These are phyloP conservation scores for Brettanomyces naardenensis DNA, from an alignment of 805 yeast genomes.

Conservation along the genomic window DNA sequence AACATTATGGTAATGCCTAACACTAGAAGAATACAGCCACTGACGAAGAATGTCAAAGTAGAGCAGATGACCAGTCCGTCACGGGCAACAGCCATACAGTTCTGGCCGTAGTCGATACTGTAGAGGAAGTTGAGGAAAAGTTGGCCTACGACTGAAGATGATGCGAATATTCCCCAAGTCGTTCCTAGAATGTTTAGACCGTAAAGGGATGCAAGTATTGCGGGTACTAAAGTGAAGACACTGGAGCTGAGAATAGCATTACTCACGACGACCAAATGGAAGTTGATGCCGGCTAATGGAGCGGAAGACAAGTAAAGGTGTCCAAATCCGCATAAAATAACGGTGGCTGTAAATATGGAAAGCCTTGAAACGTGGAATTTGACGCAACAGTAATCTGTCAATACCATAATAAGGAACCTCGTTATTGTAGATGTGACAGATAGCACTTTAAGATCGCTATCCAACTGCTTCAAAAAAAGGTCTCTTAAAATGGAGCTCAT, in stretches of 20 bases:
- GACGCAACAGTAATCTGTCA: constrained; percentile 51
- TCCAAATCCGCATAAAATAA: constrained; percentile 19
- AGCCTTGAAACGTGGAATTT: constrained; percentile 20
- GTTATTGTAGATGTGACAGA: constrained; percentile 65
- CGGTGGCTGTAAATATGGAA: constrained; percentile 18
- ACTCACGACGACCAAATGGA: constrained; percentile 15
- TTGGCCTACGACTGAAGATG: constrained; percentile 51
- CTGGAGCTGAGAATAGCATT: constrained; percentile 53
- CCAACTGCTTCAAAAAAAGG: constrained; percentile 12
- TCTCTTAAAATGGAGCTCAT: constrained; percentile 43
- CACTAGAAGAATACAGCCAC: constrained; percentile 18
- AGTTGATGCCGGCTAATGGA: constrained; percentile 14
- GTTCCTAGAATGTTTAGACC: constrained; percentile 86
- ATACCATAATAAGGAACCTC: constrained; percentile 58
- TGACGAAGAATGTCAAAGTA: constrained; percentile 23
- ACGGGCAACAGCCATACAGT: constrained; percentile 17
- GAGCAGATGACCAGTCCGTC: constrained; percentile 24
- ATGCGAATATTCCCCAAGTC: constrained; percentile 84
- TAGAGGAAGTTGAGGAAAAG: constrained; percentile 51
- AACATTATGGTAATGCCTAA: constrained; percentile 17
- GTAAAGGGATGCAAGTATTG: constrained; percentile 77
- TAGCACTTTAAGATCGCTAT: constrained; percentile 18
- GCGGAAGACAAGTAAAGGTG: constrained; percentile 25
- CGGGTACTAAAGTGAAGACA: constrained; percentile 78
- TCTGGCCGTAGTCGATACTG: constrained; percentile 53